Evolutionary conservation across 805 yeast genomes (phyloP).

Genomic region (Wickerhamiella parazyma): DNA sequence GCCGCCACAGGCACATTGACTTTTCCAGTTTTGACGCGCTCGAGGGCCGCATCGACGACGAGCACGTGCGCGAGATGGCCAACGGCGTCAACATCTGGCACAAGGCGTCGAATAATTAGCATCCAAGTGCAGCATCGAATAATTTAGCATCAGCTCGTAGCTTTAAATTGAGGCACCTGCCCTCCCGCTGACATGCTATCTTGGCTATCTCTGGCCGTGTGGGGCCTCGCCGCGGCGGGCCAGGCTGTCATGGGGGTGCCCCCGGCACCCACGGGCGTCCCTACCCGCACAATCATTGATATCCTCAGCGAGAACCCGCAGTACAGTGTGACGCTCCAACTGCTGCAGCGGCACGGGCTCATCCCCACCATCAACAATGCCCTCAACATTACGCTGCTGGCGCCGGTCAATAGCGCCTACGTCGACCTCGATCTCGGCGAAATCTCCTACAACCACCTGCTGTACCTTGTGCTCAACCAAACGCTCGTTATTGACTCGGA

Average conservation of each 20-base stretch:
- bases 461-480: conserved; percentile 25
- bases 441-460: conserved; percentile 17
- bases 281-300: conserved; percentile 37
- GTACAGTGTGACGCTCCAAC: conserved; percentile 47
- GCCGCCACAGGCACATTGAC: conserved; percentile 40
- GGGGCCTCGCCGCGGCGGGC: no score
- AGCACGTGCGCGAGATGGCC: conserved; percentile 57
- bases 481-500: conserved; percentile 12
- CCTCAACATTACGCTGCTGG: conserved; percentile 54
- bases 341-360: conserved; percentile 48
- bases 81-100: conserved; percentile 28
- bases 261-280: no score
- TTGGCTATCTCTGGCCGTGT: no score
- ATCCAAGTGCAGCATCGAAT: not conserved
- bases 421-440: conserved; percentile 18
- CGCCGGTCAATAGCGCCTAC: conserved; percentile 74
- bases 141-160: no score
- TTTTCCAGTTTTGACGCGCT: conserved; percentile 60
- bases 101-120: no score
- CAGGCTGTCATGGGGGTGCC: no score
- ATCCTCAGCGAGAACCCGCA: conserved; percentile 51
- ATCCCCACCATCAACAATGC: conserved; percentile 48
- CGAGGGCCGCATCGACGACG: conserved; percentile 47
- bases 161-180: no score
- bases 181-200: no score